These are phyloP conservation scores for Jasminum sambac DNA, from an alignment of 257 asterid species.

Conservation along the genomic window DNA sequence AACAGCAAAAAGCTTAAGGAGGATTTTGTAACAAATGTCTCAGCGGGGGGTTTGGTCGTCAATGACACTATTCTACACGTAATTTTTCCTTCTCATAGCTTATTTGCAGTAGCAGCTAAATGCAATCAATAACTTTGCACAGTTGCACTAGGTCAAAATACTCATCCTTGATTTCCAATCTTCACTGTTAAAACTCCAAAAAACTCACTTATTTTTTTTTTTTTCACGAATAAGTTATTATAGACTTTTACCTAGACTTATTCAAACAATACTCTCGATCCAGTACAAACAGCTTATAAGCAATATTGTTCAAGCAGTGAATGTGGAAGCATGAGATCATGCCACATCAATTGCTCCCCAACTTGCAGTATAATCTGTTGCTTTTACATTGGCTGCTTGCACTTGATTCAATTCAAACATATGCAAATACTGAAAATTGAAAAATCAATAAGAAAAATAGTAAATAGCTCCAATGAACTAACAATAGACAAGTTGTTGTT, in stretches of 20 bases:
- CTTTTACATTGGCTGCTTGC: too few relatives aligned
- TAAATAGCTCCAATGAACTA: slow-evolving; percentile 6
- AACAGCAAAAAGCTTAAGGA: slow-evolving; percentile 71
- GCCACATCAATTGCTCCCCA: too few relatives aligned
- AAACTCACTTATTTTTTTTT: background rate
- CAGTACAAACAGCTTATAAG: too few relatives aligned
- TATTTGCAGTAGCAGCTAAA: too few relatives aligned
- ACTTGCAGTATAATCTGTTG: too few relatives aligned
- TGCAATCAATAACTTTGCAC: too few relatives aligned
- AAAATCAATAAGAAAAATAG: background rate
- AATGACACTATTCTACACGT: slow-evolving; percentile 77
- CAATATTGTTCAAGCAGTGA: too few relatives aligned
- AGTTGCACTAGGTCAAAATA: too few relatives aligned
- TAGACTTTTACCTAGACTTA: background rate
- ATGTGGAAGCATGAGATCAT: too few relatives aligned
- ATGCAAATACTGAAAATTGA: background rate
- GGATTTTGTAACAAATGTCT: slow-evolving; percentile 54
- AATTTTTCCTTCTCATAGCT: slow-evolving; percentile 28
- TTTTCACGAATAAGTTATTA: background rate
- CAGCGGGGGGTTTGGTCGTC: slow-evolving; percentile 73
- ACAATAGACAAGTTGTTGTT: slow-evolving; percentile 18
- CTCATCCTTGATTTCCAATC: too few relatives aligned
- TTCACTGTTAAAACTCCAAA: background rate
- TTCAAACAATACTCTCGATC: background rate
- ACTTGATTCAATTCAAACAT: too few relatives aligned